These are phyloP conservation scores for Paulownia fortunei DNA, from an alignment of 257 asterid genomes.

Conservation along the genomic window DNA sequence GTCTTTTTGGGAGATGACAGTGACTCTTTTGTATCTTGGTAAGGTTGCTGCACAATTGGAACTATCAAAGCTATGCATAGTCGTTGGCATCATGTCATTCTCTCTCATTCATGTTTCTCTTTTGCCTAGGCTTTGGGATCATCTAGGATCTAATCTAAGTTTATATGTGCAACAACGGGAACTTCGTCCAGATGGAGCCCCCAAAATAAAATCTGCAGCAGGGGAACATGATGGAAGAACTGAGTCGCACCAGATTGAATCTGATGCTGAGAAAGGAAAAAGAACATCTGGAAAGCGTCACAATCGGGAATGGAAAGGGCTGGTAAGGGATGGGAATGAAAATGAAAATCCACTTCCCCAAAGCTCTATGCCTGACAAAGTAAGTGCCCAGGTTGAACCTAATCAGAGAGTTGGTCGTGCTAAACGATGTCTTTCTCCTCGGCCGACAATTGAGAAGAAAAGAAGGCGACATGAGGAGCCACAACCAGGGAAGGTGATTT, in stretches of 20 bases:
- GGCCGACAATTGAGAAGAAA: slow-evolving; percentile 49
- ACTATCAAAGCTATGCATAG: not conserved
- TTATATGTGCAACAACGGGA: slow-evolving; percentile 53
- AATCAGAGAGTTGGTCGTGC: slow-evolving; percentile 37
- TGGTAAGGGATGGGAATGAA: slow-evolving; percentile 39
- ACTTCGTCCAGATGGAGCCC: slow-evolving; percentile 37
- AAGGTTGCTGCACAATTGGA: slow-evolving; percentile 18
- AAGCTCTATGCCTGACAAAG: slow-evolving; percentile 34
- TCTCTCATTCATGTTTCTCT: slow-evolving; percentile 15
- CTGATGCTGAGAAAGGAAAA: slow-evolving; percentile 47
- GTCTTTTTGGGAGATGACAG: slow-evolving; percentile 81
- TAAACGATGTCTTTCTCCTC: slow-evolving; percentile 46
- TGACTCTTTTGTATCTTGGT: slow-evolving; percentile 71
- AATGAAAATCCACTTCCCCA: slow-evolving; percentile 42
- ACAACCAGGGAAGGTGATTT: slow-evolving; percentile 51
- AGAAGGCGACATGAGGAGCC: slow-evolving; percentile 53
- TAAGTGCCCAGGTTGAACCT: slow-evolving; percentile 40
- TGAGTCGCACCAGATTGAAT: slow-evolving; percentile 44
- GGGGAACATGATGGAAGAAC: slow-evolving; percentile 36
- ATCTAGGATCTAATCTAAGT: slow-evolving; percentile 54
- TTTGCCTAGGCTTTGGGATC: slow-evolving; percentile 76
- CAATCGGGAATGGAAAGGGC: slow-evolving; percentile 51
- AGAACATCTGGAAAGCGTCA: slow-evolving; percentile 39
- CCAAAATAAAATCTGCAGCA: slow-evolving; percentile 23
- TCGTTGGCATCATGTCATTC: not conserved